Evolutionary conservation across 768 basidiomycete genomes (phyloP).

Genomic region (Pisolithus tinctorius): DNA sequence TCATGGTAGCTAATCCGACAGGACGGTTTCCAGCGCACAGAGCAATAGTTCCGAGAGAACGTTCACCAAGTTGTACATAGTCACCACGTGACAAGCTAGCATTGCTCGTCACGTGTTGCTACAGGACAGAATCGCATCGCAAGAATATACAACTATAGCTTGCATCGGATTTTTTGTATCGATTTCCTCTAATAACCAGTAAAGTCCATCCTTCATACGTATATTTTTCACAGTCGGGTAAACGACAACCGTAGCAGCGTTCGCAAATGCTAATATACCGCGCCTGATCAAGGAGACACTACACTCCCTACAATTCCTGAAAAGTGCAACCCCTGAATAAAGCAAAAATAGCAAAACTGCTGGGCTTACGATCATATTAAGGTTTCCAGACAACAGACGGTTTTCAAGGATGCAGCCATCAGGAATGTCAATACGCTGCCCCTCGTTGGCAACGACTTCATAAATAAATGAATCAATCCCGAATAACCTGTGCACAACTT

Average conservation of each 20-base stretch:
- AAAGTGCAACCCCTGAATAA: neutral
- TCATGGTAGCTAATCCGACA: constrained; percentile 11
- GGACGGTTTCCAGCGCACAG: neutral
- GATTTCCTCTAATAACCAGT: too few relatives aligned
- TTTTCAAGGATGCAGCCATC: constrained; percentile 70
- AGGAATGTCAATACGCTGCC: constrained; percentile 66
- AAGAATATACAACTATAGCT: too few relatives aligned
- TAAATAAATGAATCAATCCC: neutral
- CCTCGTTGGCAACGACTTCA: constrained; percentile 66
- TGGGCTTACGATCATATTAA: constrained; percentile 59
- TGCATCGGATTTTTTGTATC: too few relatives aligned
- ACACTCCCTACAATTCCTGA: constrained; percentile 26
- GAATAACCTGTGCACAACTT: neutral
- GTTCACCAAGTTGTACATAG: too few relatives aligned
- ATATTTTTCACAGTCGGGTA: neutral
- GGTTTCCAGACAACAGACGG: constrained; percentile 65
- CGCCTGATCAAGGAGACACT: neutral
- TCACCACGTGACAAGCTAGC: too few relatives aligned
- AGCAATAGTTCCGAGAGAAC: too few relatives aligned
- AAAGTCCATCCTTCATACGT: neutral
- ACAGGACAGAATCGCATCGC: too few relatives aligned
- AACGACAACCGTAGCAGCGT: neutral
- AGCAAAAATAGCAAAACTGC: neutral
- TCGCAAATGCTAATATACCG: constrained; percentile 3
- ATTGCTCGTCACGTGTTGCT: too few relatives aligned